Conservation (phyloP, 257 asterid genomes). For the Sherardia arvensis region DNA sequence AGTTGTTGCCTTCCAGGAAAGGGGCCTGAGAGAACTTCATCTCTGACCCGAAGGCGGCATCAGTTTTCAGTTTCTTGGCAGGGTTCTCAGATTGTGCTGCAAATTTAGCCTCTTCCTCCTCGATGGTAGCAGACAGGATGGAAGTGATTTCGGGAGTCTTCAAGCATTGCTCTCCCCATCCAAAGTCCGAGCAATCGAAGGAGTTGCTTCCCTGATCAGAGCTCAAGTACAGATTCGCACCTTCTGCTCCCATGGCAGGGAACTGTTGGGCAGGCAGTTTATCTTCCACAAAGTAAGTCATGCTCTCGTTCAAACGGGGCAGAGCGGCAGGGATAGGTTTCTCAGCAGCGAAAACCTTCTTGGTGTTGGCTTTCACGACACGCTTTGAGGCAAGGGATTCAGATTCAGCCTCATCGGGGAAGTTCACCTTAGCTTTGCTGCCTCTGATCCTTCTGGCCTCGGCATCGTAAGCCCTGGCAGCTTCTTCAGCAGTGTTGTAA, state of each 20-base stretch:
- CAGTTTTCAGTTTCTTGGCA: slow-evolving; percentile 42
- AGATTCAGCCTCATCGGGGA: slow-evolving; percentile 52
- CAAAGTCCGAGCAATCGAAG: slow-evolving; percentile 69
- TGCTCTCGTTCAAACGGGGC: slow-evolving; percentile 7
- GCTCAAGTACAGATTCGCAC: slow-evolving; percentile 41
- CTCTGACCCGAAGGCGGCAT: slow-evolving; percentile 51
- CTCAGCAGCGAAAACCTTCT: slow-evolving; percentile 21
- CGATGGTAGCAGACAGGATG: slow-evolving; percentile 42
- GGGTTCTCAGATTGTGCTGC: slow-evolving; percentile 37
- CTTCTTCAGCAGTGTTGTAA: slow-evolving; percentile 95
- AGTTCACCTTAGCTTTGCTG: slow-evolving; percentile 86
- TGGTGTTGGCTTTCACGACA: slow-evolving; percentile 24
- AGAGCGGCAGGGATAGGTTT: slow-evolving; percentile 6
- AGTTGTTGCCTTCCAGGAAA: slow-evolving; percentile 46
- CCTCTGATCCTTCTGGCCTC: slow-evolving; percentile 96
- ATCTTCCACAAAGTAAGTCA: slow-evolving; percentile 37
- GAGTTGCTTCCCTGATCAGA: slow-evolving; percentile 85
- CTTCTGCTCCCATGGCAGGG: slow-evolving; percentile 34
- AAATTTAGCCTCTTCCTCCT: slow-evolving; percentile 38
- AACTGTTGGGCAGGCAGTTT: slow-evolving; percentile 50
- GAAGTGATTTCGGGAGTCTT: slow-evolving; percentile 77
- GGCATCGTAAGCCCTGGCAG: slow-evolving; percentile 89
- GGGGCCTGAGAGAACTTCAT: slow-evolving; percentile 69
- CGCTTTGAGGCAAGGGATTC: slow-evolving; percentile 31
- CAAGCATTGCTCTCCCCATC: slow-evolving; percentile 57